A percentile compares a stretch with the other conserved stretches of the same genome.
Conservation (phyloP, 1,284 basidiomycete genomes). For the Lentinus polychrous region DNA sequence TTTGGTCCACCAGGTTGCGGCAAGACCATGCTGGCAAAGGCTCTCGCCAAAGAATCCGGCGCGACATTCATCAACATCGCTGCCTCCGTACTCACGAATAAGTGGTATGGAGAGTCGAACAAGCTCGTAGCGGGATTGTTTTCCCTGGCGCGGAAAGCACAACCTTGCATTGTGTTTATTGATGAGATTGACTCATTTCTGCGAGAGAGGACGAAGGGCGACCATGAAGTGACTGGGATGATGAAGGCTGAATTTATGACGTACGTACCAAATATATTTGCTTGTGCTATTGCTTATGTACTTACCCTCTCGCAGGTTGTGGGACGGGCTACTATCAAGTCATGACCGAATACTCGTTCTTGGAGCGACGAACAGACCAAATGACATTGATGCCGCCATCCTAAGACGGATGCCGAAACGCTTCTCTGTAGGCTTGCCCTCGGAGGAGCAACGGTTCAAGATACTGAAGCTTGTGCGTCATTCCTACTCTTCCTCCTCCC, state of each 20-base stretch:
- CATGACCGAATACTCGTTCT: slow-evolving; percentile 87
- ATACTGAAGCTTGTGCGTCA: slow-evolving; percentile 77
- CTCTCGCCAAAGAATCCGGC: slow-evolving; percentile 92
- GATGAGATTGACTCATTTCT: slow-evolving; percentile 88
- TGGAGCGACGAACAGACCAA: slow-evolving; percentile 93
- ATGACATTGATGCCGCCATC: slow-evolving; percentile 94
- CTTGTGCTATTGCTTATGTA: slow-evolving; percentile 1
- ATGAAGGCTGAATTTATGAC: slow-evolving; percentile 99
- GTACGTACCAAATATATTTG: slow-evolving; percentile 37
- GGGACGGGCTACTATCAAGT: slow-evolving; percentile 93
- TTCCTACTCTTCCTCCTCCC: neutral
- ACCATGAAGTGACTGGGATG: slow-evolving; percentile 98
- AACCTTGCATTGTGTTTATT: slow-evolving; percentile 77
- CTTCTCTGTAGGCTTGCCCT: slow-evolving; percentile 86
- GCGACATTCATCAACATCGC: slow-evolving; percentile 96
- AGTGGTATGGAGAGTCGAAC: slow-evolving; percentile 99
- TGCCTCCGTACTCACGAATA: slow-evolving; percentile 75
- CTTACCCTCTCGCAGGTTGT: slow-evolving; percentile 49
- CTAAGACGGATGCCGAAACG: slow-evolving; percentile 96
- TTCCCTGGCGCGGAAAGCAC: slow-evolving; percentile 67
- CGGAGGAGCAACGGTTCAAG: slow-evolving; percentile 75
- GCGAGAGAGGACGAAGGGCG: slow-evolving; percentile 79
- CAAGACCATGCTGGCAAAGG: slow-evolving; percentile 94
- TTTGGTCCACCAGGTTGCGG: slow-evolving; percentile 92
- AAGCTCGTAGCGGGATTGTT: slow-evolving; percentile 91